phyloP scores from a whole-genome alignment of 2,329 filamentous ascomycete species.

The Colletotrichum lupini region DNA sequence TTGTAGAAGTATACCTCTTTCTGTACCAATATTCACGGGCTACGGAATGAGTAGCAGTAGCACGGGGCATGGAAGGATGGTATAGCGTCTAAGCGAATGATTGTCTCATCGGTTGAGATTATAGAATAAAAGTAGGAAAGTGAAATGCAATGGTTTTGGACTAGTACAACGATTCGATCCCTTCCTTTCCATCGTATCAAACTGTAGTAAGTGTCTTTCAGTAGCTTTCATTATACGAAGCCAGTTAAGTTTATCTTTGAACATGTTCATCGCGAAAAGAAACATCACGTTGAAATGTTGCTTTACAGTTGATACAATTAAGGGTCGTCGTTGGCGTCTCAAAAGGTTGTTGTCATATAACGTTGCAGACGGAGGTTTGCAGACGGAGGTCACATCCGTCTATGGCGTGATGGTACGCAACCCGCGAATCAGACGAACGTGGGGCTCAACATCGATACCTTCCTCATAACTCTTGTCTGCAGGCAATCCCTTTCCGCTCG shows the following conservation, averaged over 20 bases:
- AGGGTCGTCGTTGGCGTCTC: background rate
- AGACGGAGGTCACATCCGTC: background rate
- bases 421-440: background rate
- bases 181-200: no score
- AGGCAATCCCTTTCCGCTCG: background rate
- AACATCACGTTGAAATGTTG: no score
- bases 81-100: background rate
- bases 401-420: background rate
- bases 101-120: background rate
- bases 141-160: no score
- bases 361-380: no score
- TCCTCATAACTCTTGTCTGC: background rate
- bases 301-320: background rate
- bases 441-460: background rate
- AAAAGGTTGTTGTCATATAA: background rate
- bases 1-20: background rate
- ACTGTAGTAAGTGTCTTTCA: no score
- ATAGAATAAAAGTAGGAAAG: no score
- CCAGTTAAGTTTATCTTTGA: no score
- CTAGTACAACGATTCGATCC: no score
- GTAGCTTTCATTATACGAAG: accelerated
- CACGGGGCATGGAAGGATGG: background rate
- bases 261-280: no score
- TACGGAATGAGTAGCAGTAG: background rate
- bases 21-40: background rate